These are phyloP conservation scores for Zanthoxylum bungeanum DNA, from an alignment of 345 rosid species.

Conservation along the genomic window DNA sequence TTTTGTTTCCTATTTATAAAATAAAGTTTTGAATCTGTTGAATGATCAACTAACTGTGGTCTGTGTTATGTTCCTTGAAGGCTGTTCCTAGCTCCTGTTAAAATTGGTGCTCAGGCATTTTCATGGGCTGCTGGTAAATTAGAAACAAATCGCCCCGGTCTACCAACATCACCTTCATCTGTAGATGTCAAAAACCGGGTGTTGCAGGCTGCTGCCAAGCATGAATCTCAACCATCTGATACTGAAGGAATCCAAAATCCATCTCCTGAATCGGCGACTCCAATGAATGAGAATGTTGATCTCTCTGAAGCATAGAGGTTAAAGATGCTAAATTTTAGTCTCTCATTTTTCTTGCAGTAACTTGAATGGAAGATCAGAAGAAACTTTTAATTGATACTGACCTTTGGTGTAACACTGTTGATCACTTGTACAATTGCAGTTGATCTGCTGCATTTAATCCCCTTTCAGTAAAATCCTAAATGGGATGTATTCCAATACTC, in stretches of 20 bases:
- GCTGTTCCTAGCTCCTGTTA: conserved; percentile 59
- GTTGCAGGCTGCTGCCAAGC: conserved; percentile 88
- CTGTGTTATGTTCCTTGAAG: conserved; percentile 28
- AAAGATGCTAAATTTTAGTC: not conserved
- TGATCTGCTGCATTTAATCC: not conserved
- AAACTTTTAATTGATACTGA: not conserved
- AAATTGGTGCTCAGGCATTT: conserved; percentile 68
- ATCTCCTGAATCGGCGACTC: conserved; percentile 32
- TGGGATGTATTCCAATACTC: not conserved
- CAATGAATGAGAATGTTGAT: conserved; percentile 37
- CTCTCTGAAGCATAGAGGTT: conserved; percentile 50
- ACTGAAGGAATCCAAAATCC: conserved; percentile 36
- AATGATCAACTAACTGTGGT: not conserved
- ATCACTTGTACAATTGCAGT: not conserved
- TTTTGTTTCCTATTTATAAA: too few relatives aligned
- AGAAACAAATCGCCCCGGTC: conserved; percentile 76
- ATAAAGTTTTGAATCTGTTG: not conserved
- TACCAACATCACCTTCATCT: conserved; percentile 93
- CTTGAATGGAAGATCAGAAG: conserved; percentile 1
- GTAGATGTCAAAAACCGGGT: conserved; percentile 77
- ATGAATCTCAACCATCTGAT: conserved; percentile 82
- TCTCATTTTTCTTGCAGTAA: conserved; percentile 9
- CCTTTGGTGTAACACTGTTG: conserved; percentile 5
- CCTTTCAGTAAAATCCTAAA: not conserved
- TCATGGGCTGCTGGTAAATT: conserved; percentile 85